Evolutionary conservation across 192 early-diverging fungal genomes (phyloP).

Genomic region (Podila minutissima): DNA sequence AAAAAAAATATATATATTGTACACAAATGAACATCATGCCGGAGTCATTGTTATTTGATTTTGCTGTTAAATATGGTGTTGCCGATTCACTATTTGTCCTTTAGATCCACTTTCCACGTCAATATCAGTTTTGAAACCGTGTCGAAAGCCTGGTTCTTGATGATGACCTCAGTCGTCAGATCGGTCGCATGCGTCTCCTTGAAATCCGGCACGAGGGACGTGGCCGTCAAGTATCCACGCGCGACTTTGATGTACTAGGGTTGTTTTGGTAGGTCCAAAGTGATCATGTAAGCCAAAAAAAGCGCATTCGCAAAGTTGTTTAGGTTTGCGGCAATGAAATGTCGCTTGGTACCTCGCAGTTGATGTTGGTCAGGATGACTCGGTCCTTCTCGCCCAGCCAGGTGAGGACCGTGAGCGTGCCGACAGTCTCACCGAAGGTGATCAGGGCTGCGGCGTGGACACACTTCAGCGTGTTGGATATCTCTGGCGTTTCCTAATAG

Average conservation of each 20-base stretch:
- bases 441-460: constrained; percentile 60
- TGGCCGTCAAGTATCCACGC: constrained; percentile 24
- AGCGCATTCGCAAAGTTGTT: neutral
- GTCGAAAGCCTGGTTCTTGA: constrained; percentile 31
- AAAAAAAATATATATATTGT: neutral
- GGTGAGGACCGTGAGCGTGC: constrained; percentile 55
- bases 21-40: neutral
- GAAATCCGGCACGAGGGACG: constrained; percentile 3
- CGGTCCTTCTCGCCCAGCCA: constrained; percentile 54
- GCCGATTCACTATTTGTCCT: neutral
- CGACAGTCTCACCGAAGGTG: constrained; percentile 61
- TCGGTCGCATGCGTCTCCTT: neutral
- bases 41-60: neutral
- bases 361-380: constrained; percentile 53
- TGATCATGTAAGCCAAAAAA: neutral
- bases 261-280: neutral
- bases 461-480: constrained; percentile 55
- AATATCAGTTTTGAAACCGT: constrained; percentile 39
- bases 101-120: constrained; percentile 34
- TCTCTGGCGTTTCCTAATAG: constrained; percentile 53
- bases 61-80: neutral
- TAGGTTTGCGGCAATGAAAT: no score
- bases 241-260: constrained; percentile 23
- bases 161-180: constrained; percentile 17
- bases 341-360: constrained; percentile 40